A percentile compares a stretch with the other conserved stretches of the same genome.
phyloP scores from a whole-genome alignment of 345 rosid genomes.

The Boechera divaricarpa region DNA sequence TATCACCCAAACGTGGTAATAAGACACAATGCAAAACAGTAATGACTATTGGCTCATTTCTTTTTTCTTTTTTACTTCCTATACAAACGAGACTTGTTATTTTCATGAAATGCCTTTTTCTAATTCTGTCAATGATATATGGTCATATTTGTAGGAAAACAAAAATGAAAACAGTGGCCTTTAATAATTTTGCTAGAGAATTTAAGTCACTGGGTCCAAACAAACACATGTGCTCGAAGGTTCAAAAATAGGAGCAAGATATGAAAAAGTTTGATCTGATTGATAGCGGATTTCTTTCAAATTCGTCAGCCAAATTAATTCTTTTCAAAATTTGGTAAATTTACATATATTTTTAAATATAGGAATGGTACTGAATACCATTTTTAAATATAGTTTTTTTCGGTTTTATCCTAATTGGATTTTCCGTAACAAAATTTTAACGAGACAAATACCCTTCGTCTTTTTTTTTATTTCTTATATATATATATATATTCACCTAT shows the following conservation, averaged over 20 bases:
- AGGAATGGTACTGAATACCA: neutral
- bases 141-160: constrained; percentile 3
- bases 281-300: constrained; percentile 26
- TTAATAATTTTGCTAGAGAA: constrained; percentile 19
- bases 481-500: too few relatives aligned
- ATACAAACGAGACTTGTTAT: constrained; percentile 25
- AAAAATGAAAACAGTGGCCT: constrained; percentile 17
- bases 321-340: constrained; percentile 1
- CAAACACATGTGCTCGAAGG: constrained; percentile 42
- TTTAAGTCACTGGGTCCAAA: constrained; percentile 37
- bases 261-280: constrained; percentile 40
- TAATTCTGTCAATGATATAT: constrained; percentile 1
- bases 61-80: neutral
- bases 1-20: constrained; percentile 39
- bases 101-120: constrained; percentile 21
- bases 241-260: constrained; percentile 21
- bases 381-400: too few relatives aligned
- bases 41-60: constrained; percentile 7
- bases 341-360: constrained; percentile 1
- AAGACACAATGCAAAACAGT: constrained; percentile 23
- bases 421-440: too few relatives aligned
- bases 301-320: constrained; percentile 29
- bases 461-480: too few relatives aligned
- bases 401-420: too few relatives aligned
- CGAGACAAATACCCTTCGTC: too few relatives aligned